Conservation (phyloP, 495 filamentous ascomycete species). For the Thozetella sp. region DNA sequence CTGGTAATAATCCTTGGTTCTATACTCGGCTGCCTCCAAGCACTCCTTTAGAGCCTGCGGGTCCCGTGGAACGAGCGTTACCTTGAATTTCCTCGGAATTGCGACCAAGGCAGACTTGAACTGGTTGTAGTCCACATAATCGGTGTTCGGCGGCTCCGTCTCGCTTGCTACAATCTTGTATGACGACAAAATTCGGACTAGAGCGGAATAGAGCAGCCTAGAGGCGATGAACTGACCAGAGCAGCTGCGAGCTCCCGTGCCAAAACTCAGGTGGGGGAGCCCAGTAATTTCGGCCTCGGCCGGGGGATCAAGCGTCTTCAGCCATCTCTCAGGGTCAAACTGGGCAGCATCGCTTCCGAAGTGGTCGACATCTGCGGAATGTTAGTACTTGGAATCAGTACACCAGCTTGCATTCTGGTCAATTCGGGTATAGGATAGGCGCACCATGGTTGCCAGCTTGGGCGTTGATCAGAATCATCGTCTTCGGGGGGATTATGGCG, state of each 20-base stretch:
- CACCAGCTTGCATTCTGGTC: too few relatives aligned
- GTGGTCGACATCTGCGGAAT: constrained; percentile 43
- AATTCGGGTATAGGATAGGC: too few relatives aligned
- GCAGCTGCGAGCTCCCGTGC: constrained; percentile 54
- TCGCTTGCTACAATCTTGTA: constrained; percentile 56
- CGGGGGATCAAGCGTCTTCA: constrained; percentile 35
- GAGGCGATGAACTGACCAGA: constrained; percentile 53
- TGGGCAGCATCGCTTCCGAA: constrained; percentile 48
- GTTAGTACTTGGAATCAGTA: constrained; percentile 4
- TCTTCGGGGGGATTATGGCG: constrained; percentile 54
- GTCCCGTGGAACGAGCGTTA: constrained; percentile 50
- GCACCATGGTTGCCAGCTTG: constrained; percentile 61
- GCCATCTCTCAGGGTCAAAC: constrained; percentile 58
- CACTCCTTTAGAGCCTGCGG: constrained; percentile 23
- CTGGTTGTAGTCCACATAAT: constrained; percentile 60
- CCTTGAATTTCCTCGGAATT: constrained; percentile 55
- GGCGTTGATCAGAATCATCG: constrained; percentile 59
- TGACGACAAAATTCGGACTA: constrained; percentile 46
- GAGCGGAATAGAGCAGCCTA: constrained; percentile 49
- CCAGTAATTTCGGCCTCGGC: constrained; percentile 34
- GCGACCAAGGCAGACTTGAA: constrained; percentile 57
- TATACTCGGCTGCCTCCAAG: constrained; percentile 31
- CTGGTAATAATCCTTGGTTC: constrained; percentile 45
- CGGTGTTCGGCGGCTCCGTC: constrained; percentile 50
- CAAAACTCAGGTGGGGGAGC: constrained; percentile 52